These are phyloP conservation scores for Fusarium sp. DNA, from an alignment of 2,329 filamentous ascomycete species.

Conservation along the genomic window DNA sequence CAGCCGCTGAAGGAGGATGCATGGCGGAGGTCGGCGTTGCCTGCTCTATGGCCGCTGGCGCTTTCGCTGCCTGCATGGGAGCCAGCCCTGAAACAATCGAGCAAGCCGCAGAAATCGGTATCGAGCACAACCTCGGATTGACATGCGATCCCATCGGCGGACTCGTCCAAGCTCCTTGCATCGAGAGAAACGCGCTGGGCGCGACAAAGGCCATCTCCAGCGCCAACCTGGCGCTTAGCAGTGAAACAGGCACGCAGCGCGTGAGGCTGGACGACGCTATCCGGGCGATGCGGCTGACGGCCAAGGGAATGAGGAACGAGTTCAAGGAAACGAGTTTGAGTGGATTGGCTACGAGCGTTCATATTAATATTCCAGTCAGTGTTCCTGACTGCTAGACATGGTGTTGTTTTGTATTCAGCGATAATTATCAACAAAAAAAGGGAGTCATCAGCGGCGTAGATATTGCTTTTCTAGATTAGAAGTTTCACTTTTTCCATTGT, in stretches of 20 bases:
- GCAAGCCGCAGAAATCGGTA: conserved; percentile 62
- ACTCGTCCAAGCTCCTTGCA: conserved; percentile 61
- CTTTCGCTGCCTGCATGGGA: conserved; percentile 62
- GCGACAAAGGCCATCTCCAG: conserved; percentile 62
- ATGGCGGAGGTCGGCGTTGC: conserved; percentile 64
- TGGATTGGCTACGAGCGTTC: conserved; percentile 60
- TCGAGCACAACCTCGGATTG: conserved; percentile 61
- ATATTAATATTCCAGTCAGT: conserved; percentile 60
- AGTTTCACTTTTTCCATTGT: background rate
- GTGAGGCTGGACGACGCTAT: conserved; percentile 61
- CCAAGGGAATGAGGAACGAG: conserved; percentile 62
- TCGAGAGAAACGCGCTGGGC: conserved; percentile 60
- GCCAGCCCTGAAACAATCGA: conserved; percentile 60
- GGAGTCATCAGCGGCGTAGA: conserved; percentile 2
- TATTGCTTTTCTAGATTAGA: conserved; percentile 9
- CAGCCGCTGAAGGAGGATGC: conserved; percentile 60
- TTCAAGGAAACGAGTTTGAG: conserved; percentile 64
- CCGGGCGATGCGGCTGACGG: conserved; percentile 59
- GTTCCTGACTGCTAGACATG: conserved; percentile 57
- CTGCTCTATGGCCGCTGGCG: conserved; percentile 61
- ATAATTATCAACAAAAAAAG: conserved; percentile 9
- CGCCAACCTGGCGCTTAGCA: conserved; percentile 58
- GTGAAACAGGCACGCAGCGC: conserved; percentile 57
- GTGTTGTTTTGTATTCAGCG: background rate
- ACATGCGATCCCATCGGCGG: conserved; percentile 62